Evolutionary conservation across 768 basidiomycete species (phyloP), one percentile per base, ranked within the genome.

Genomic region (Leccinum truebloodii): DNA sequence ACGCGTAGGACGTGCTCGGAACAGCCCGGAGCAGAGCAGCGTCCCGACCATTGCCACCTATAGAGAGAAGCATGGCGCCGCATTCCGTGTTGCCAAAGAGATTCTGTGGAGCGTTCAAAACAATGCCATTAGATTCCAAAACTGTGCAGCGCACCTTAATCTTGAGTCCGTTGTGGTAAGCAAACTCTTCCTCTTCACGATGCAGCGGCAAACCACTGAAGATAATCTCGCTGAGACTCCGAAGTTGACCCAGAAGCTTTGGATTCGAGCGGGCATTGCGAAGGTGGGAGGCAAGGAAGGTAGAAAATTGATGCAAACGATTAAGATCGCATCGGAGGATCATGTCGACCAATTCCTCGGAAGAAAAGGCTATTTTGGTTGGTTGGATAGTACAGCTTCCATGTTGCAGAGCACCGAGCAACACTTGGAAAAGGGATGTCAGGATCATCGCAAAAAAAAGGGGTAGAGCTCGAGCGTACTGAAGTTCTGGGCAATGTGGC

Each of bases 41-140:
- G 60, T 83, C 78, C 52, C 74, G 76, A 41, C 81, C 85, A 56
- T 77, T 74, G 35, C 81, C 83, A 49, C 85, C 86, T 49, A 78
- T 66, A 13, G 88, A 87, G 28, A 85, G 70, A 56, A 93, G 76
- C 80, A 88, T 88, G 1, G 83, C 86, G 46, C 89, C 89, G 61
- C 88, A 83, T 78, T 93, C 91, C 2, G 91, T 93, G 72, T 84
- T 90, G 18, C 91, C 91, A 69, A 92, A 92, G 18, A 90, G 78
- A 70, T 91, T 92, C 86, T 89, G 68, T 41, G 60, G 54, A 61
- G 37, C 30, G 6, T 22, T 76, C 63, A 77, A 64, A 60, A 65
- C 52, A 41, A 65, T 56, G 39, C 56, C 24, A 39, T 54, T 14
- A 54, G 28, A 65, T 59, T 55, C 60, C 60, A 55, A 65, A 65